Percentiles rank a stretch among this genome's conserved stretches.
Evolutionary conservation across 2,329 filamentous ascomycete genomes (phyloP).

Genomic region (Uncinocarpus reesii): DNA sequence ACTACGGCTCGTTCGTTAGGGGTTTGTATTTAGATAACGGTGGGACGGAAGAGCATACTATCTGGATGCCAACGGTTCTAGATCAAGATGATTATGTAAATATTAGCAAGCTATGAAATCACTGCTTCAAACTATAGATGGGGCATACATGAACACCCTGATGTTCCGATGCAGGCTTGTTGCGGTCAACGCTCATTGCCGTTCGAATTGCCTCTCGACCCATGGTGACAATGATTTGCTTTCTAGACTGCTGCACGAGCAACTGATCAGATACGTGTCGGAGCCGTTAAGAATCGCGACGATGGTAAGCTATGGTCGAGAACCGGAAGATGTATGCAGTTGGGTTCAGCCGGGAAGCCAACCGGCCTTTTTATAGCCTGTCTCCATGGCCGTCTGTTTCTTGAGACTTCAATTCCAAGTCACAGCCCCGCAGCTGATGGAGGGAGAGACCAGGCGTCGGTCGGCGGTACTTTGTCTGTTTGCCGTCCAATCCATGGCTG

Average conservation of each 20-base stretch:
- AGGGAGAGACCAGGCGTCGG: background rate
- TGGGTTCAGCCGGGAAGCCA: background rate
- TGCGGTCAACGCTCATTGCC: constrained; percentile 60
- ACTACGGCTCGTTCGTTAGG: constrained; percentile 42
- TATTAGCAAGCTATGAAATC: background rate
- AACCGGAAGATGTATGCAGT: background rate
- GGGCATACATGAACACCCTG: constrained; percentile 56
- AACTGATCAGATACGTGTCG: background rate
- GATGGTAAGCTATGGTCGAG: no score
- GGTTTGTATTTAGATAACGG: background rate
- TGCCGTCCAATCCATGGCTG: constrained; percentile 2
- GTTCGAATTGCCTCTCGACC: constrained; percentile 49
- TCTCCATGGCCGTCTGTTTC: background rate
- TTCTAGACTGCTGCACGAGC: background rate
- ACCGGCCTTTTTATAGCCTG: background rate
- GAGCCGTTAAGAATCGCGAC: no score
- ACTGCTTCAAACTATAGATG: no score
- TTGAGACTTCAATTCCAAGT: background rate
- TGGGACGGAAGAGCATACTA: constrained; percentile 42
- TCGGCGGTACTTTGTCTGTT: background rate
- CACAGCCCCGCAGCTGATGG: constrained; percentile 5
- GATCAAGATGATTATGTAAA: background rate
- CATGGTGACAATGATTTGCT: constrained; percentile 24
- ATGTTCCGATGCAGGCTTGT: constrained; percentile 62
- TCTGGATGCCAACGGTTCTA: constrained; percentile 92